phyloP scores from a whole-genome alignment of 2,329 filamentous ascomycete genomes.

The Pseudogymnoascus sp. region DNA sequence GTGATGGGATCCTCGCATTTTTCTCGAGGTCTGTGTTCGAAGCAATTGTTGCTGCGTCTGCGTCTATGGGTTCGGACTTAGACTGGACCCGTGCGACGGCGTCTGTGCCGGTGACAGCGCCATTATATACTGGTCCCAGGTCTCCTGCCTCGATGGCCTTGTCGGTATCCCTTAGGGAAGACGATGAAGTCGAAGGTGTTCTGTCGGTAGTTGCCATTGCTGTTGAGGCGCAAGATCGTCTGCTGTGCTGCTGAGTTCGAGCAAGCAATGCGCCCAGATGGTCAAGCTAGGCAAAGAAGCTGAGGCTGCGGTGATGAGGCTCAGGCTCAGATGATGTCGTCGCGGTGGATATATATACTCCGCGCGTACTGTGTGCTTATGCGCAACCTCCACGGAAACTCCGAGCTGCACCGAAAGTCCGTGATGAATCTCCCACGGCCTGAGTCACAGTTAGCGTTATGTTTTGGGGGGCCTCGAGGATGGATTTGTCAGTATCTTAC shows the following conservation, averaged over 20 bases:
- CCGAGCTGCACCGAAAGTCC: neutral
- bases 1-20: neutral
- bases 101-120: neutral
- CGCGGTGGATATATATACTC: neutral
- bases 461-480: neutral
- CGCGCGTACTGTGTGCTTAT: neutral
- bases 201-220: neutral
- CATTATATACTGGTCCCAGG: neutral
- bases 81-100: neutral
- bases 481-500: slow-evolving; percentile 6
- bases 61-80: neutral
- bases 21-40: slow-evolving; percentile 1
- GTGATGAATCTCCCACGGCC: neutral
- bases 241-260: neutral
- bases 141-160: neutral
- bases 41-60: neutral
- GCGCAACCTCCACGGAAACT: neutral
- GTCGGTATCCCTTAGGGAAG: neutral
- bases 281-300: neutral
- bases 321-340: neutral
- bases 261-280: neutral
- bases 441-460: neutral
- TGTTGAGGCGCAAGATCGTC: neutral
- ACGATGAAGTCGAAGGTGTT: neutral
- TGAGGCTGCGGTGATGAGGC: neutral